Conservation (phyloP, 1,139 yeast genomes). For the Meyerozyma guilliermondii region DNA sequence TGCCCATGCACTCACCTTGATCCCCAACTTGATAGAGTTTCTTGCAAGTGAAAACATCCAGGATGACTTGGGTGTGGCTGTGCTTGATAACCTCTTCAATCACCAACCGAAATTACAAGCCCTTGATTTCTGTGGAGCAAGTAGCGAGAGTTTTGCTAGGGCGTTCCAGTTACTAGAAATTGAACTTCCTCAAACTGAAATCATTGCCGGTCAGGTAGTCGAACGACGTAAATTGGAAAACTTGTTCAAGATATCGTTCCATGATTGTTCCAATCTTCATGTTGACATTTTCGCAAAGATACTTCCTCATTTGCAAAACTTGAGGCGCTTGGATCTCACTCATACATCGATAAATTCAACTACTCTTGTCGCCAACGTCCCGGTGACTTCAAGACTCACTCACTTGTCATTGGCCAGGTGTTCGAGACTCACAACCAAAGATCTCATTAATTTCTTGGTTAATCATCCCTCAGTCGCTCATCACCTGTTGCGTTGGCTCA, state of each 20-base stretch:
- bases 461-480: slow-evolving; percentile 65
- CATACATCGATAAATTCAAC: slow-evolving; percentile 73
- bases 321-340: slow-evolving; percentile 71
- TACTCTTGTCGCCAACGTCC: slow-evolving; percentile 42
- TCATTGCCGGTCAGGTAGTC: slow-evolving; percentile 7
- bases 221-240: slow-evolving; percentile 17
- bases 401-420: slow-evolving; percentile 80
- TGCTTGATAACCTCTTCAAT: slow-evolving; percentile 58
- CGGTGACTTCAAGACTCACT: slow-evolving; percentile 55
- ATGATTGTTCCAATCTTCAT: slow-evolving; percentile 81
- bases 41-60: slow-evolving; percentile 83
- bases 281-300: slow-evolving; percentile 50
- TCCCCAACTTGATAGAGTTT: slow-evolving; percentile 73
- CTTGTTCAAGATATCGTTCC: slow-evolving; percentile 63
- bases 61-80: slow-evolving; percentile 65
- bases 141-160: slow-evolving; percentile 56
- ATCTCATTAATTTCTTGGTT: slow-evolving; percentile 64
- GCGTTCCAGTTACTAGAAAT: slow-evolving; percentile 48
- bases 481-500: slow-evolving; percentile 66
- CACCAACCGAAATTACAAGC: slow-evolving; percentile 57
- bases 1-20: slow-evolving; percentile 50
- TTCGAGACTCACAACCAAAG: slow-evolving; percentile 69
- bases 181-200: slow-evolving; percentile 9
- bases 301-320: slow-evolving; percentile 51
- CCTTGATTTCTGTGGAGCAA: slow-evolving; percentile 87